Conservation (phyloP, 192 early-diverging fungal species). For the Coemansia sp. region DNA sequence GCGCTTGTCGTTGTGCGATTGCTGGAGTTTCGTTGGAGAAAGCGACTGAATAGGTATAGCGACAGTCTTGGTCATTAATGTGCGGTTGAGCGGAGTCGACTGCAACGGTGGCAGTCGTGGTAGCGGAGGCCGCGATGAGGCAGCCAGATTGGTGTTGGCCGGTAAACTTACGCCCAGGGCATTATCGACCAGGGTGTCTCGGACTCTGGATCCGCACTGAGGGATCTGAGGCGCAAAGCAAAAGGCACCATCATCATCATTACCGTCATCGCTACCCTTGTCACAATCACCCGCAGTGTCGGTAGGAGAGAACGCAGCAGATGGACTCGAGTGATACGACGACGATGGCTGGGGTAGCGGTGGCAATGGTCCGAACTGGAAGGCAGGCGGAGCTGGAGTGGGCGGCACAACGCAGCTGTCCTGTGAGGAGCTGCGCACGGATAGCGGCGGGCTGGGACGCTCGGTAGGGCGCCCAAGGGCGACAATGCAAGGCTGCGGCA, state of each 20-base stretch:
- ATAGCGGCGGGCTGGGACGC: conserved; percentile 23
- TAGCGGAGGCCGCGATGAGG: conserved; percentile 8
- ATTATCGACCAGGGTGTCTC: conserved; percentile 40
- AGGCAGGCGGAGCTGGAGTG: conserved; percentile 16
- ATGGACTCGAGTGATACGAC: neutral
- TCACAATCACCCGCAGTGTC: neutral
- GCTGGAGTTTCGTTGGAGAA: neutral
- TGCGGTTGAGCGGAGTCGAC: neutral
- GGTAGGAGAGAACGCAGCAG: neutral
- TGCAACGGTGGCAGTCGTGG: neutral
- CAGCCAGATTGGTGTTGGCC: neutral
- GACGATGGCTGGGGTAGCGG: conserved; percentile 14
- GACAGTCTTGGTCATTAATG: neutral
- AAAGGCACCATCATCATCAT: conserved; percentile 8
- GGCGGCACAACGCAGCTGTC: conserved; percentile 18
- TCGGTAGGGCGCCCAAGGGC: conserved; percentile 3
- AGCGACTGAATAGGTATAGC: neutral
- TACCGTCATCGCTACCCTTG: neutral
- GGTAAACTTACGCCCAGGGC: conserved; percentile 6
- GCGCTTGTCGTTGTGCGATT: conserved; percentile 36
- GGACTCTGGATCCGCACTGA: neutral
- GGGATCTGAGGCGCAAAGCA: conserved; percentile 4
- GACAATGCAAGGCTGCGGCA: conserved; percentile 35
- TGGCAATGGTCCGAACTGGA: conserved; percentile 15
- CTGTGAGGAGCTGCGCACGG: conserved; percentile 8